phyloP scores from a whole-genome alignment of 768 basidiomycete genomes.

The Pilatotrama ljubarskyi region DNA sequence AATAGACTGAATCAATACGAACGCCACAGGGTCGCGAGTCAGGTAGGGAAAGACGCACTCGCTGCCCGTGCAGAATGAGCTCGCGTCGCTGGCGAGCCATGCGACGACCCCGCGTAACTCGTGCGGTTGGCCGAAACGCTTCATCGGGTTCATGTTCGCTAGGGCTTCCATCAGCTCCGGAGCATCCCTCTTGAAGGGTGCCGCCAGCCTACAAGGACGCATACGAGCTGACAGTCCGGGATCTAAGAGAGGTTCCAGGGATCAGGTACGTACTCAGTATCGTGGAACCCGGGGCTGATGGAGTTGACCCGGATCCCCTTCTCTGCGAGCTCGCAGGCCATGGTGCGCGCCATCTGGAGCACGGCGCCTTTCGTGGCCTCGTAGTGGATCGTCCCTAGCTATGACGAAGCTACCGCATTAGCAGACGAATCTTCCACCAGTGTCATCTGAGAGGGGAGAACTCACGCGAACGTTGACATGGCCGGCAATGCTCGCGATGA shows the following conservation, averaged over 20 bases:
- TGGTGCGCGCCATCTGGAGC: conserved; percentile 74
- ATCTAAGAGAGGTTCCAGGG: background rate
- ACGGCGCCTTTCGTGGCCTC: conserved; percentile 76
- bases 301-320: conserved; percentile 70
- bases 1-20: background rate
- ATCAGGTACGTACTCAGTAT: conserved; percentile 49
- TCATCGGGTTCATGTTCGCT: conserved; percentile 62
- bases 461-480: conserved; percentile 6
- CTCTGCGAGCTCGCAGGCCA: conserved; percentile 74
- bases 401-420: background rate
- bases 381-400: conserved; percentile 46
- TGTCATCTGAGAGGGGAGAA: conserved; percentile 39
- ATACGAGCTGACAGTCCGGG: background rate
- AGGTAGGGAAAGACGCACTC: conserved; percentile 47
- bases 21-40: background rate
- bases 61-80: conserved; percentile 75
- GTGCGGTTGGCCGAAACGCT: conserved; percentile 59
- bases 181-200: conserved; percentile 56
- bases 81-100: conserved; percentile 46
- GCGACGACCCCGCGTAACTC: conserved; percentile 66
- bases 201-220: conserved; percentile 32
- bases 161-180: conserved; percentile 59
- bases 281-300: conserved; percentile 73
- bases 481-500: conserved; percentile 44
- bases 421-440: conserved; percentile 51